These are phyloP conservation scores for Nymphaea colorata DNA, from an alignment of 164 flowering plant genomes.

Conservation along the genomic window DNA sequence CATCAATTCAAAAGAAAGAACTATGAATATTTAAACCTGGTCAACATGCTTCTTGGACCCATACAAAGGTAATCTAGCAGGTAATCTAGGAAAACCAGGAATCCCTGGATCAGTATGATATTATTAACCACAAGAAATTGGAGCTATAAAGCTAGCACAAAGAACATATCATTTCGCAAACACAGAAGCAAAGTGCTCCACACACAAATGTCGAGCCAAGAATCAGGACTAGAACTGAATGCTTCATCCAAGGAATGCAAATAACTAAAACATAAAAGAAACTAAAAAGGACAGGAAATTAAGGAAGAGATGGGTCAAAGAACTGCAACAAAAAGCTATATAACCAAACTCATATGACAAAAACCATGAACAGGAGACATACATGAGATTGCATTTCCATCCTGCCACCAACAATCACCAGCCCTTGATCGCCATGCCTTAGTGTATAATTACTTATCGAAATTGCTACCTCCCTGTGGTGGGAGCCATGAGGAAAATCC, in stretches of 20 bases:
- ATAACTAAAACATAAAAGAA: neutral
- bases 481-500: conserved; percentile 71
- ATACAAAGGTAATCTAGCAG: too few species aligned
- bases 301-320: too few species aligned
- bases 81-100: too few species aligned
- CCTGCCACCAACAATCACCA: conserved; percentile 91
- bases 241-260: neutral
- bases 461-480: conserved; percentile 47
- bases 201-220: neutral
- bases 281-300: neutral
- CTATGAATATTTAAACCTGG: too few species aligned
- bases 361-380: conserved; percentile 20
- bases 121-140: too few species aligned
- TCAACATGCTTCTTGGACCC: too few species aligned
- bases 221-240: neutral
- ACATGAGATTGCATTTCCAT: conserved; percentile 96
- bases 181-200: too few species aligned
- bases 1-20: too few species aligned
- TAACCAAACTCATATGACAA: neutral
- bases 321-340: too few species aligned
- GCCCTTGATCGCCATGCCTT: conserved; percentile 89
- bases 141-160: too few species aligned
- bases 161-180: too few species aligned
- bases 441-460: conserved; percentile 61
- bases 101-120: too few species aligned